Base-by-base conservation (phyloP, 2,329 filamentous ascomycete species). In the Fusarium fujikuroi region DNA sequence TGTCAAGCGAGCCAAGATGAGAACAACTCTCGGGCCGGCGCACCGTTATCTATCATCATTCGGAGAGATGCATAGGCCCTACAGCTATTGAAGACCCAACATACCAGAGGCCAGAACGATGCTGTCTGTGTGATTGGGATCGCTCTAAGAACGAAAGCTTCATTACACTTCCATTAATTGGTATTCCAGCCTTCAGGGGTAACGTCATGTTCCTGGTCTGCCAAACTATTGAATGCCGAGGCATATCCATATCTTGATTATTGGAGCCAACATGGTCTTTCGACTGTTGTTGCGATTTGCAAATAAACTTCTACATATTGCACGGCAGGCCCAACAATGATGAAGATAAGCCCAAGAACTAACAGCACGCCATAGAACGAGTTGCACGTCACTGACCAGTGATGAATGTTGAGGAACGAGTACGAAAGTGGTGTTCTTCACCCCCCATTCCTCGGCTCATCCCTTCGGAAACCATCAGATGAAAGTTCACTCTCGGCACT, bases 381-480 rank as follows among this genome's bases (percentile, higher is more conserved):
- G 23, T 23, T 11, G 15, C 25, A 37, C 21, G 12, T 60, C 16
- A 50, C 50, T 23, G 19, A 18, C 37, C 44, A 32, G 32, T 14
- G 40, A 53, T 49, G 40, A 19, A 42, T n/a, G 14, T 37, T 30
- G 30, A 46, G 53, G 44, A 30, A 36, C 37, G 49, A 34, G 54
- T 37, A 9, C 34, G 50, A 40, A 54, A 37, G 43, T 57, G 16
- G n/a, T 18, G 39, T n/a, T 59, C 21, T 43, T 32, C 42, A 28
- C n/a, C 50, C 43, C 19, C 50, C 43, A 54, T 53, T 47, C 58
- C 57, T 63, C 58, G 57, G 18, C 40, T 34, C 50, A 60, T 54
- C n/a, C 37, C 32, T 46, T n/a, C 32, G 28, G 25, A 28, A 71
- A 60, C 23, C 56, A 62, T 54, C 36, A 49, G 59, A 60, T 62